Base-by-base conservation (phyloP, 805 yeast genomes). In the Suhomyces pyralidae region DNA sequence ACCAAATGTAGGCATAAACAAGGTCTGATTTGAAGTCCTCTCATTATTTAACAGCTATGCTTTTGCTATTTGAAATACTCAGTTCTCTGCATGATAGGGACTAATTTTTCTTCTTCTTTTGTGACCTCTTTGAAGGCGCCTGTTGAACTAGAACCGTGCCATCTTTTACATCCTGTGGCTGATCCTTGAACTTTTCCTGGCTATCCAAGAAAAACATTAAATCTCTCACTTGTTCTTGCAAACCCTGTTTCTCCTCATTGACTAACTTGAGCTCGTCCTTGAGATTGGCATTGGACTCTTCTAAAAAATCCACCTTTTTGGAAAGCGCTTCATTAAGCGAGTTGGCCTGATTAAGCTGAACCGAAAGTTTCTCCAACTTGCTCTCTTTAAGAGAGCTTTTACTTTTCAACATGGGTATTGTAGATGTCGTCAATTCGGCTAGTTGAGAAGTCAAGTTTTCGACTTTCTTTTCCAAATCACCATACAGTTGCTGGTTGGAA, bases 191-290 rank as follows among this genome's bases (percentile, higher is more conserved):
- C 68, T 86, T 88, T 51, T 84, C 86, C 62, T 82, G 88, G 0
- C 88, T 78, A 53, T 87, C 93, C 40, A 90, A 68, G 61, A 76
- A 89, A 56, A 89, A 86, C 96, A 91, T 88, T 50, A 90, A 66
- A 65, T 90, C 97, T 26, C 77, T 81, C 3, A 83, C 83, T 63
- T 86, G 89, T 40, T 85, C 90, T 44, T 77, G 65, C 28, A 86
- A 62, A 2, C 82, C 88, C 9, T 63, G 64, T 10, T 80, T 83
- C 46, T 77, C 71, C 2, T 53, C 53, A 40, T 69, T 67, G 25
- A 82, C 51, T n/a, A 20, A 9, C 43, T 46, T 36, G 19, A 36
- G 20, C 46, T 77, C 71, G 2, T 53, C 53, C 43, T 69, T 67
- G 25, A 83, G 52, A 19, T 59, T 61, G 17, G 52, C 54, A 14